Conservation (phyloP, 73 alveolate species). For the Paramecium sexaurelia region DNA sequence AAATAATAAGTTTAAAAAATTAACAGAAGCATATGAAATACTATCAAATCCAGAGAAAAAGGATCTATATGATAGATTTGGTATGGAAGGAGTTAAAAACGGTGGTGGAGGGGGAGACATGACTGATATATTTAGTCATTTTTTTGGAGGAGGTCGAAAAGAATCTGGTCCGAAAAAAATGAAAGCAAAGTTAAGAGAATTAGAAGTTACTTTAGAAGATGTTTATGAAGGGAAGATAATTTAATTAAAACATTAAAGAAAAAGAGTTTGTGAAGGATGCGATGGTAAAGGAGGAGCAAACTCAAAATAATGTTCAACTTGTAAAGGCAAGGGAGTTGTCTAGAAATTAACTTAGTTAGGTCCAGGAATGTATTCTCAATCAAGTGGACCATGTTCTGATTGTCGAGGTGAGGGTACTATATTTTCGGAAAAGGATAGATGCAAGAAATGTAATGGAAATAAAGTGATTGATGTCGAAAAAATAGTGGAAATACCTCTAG, state of each 20-base stretch:
- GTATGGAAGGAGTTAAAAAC: conserved; percentile 96
- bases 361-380: conserved; percentile 81
- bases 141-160: conserved; percentile 83
- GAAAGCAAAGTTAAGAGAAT: conserved; percentile 75
- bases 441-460: conserved; percentile 92
- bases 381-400: conserved; percentile 87
- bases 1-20: conserved; percentile 82
- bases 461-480: conserved; percentile 75
- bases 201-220: conserved; percentile 92
- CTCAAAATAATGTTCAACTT: conserved; percentile 82
- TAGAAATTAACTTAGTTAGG: conserved; percentile 73
- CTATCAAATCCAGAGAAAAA: conserved; percentile 92
- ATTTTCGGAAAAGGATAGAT: conserved; percentile 81
- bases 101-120: conserved; percentile 89
- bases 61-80: conserved; percentile 95
- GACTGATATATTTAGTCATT: conserved; percentile 84
- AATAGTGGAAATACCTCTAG: conserved; percentile 58
- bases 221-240: conserved; percentile 88
- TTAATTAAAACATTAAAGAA: conserved; percentile 85
- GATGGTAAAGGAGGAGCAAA: conserved; percentile 90
- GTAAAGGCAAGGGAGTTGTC: conserved; percentile 93
- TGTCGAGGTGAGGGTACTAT: conserved; percentile 93
- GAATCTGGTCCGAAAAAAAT: conserved; percentile 79
- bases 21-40: conserved; percentile 92
- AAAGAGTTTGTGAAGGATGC: conserved; percentile 87